Percentiles rank a stretch among this genome's conserved stretches.
Conservation (phyloP, 2,329 filamentous ascomycete species). For the Exophiala bonariae region DNA sequence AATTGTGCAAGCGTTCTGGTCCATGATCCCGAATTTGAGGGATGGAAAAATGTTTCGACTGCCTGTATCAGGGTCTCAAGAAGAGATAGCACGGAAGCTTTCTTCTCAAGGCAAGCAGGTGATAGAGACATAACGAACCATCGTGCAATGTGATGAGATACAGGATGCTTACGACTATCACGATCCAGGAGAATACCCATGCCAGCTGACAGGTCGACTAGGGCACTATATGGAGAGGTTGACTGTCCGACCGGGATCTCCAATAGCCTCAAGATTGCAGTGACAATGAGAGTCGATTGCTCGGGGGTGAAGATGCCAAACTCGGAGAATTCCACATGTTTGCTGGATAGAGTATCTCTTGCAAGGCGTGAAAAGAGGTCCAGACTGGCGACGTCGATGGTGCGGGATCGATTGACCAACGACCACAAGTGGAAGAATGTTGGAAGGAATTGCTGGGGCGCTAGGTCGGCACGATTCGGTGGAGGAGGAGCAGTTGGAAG, state of each 20-base stretch:
- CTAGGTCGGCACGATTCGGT: constrained; percentile 69
- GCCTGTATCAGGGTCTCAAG: constrained; percentile 91
- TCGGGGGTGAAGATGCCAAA: constrained; percentile 90
- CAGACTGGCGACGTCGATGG: constrained; percentile 81
- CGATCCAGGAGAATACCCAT: constrained; percentile 84
- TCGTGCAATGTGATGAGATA: constrained; percentile 86
- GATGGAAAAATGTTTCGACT: constrained; percentile 97
- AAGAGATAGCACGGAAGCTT: constrained; percentile 77
- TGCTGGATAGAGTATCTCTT: constrained; percentile 74
- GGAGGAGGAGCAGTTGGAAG: constrained; percentile 81
- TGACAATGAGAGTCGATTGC: constrained; percentile 91
- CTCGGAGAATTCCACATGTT: constrained; percentile 76
- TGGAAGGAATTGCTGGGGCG: constrained; percentile 84
- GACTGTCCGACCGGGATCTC: constrained; percentile 97
- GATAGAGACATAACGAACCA: constrained; percentile 94
- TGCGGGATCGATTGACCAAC: constrained; percentile 82
- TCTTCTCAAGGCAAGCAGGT: constrained; percentile 73
- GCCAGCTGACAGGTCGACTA: constrained; percentile 80
- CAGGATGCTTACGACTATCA: constrained; percentile 89
- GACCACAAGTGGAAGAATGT: constrained; percentile 98
- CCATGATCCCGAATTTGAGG: constrained; percentile 92
- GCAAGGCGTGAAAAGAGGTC: constrained; percentile 87
- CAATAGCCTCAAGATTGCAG: constrained; percentile 80
- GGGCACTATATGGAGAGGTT: constrained; percentile 80
- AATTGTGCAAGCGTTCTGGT: constrained; percentile 86